Percentiles rank a stretch among this genome's conserved stretches.
Conservation (phyloP, 2,329 filamentous ascomycete genomes). For the Ascochyta pisi region DNA sequence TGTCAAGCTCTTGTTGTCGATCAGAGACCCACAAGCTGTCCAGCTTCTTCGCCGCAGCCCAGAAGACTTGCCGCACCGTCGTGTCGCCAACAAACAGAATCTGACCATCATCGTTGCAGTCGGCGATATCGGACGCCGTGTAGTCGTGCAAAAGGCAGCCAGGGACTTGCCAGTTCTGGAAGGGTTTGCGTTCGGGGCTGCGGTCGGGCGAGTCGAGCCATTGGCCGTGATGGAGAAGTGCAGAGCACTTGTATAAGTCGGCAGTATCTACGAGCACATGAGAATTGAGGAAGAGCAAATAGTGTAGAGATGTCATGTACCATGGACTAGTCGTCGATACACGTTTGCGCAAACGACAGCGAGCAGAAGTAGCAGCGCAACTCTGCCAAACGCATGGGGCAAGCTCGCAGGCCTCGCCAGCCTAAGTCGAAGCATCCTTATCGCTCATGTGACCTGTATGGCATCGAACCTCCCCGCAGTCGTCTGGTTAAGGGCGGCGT, state of each 20-base stretch:
- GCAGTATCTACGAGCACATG: slow-evolving; percentile 37
- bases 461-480: not conserved
- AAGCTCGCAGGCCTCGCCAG: slow-evolving; percentile 13
- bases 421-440: slow-evolving; percentile 19
- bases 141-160: slow-evolving; percentile 67
- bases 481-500: not conserved
- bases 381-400: slow-evolving; percentile 10
- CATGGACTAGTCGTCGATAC: slow-evolving; percentile 17
- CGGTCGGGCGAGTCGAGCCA: slow-evolving; percentile 56
- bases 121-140: slow-evolving; percentile 57
- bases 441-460: slow-evolving; percentile 5
- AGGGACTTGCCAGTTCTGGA: slow-evolving; percentile 64
- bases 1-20: slow-evolving; percentile 17
- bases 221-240: slow-evolving; percentile 59
- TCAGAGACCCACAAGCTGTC: slow-evolving; percentile 48
- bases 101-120: slow-evolving; percentile 60
- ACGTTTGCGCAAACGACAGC: slow-evolving; percentile 20
- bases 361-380: slow-evolving; percentile 16
- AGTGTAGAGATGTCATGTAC: slow-evolving; percentile 8
- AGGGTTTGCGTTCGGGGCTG: slow-evolving; percentile 39
- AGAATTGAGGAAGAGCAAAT: not conserved
- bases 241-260: slow-evolving; percentile 63
- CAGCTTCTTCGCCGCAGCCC: slow-evolving; percentile 61
- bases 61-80: slow-evolving; percentile 66
- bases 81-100: slow-evolving; percentile 69